A percentile compares a stretch with the other conserved stretches of the same genome.
Evolutionary conservation across 2,329 filamentous ascomycete genomes (phyloP).

Genomic region (Hymenoscyphus infarciens): DNA sequence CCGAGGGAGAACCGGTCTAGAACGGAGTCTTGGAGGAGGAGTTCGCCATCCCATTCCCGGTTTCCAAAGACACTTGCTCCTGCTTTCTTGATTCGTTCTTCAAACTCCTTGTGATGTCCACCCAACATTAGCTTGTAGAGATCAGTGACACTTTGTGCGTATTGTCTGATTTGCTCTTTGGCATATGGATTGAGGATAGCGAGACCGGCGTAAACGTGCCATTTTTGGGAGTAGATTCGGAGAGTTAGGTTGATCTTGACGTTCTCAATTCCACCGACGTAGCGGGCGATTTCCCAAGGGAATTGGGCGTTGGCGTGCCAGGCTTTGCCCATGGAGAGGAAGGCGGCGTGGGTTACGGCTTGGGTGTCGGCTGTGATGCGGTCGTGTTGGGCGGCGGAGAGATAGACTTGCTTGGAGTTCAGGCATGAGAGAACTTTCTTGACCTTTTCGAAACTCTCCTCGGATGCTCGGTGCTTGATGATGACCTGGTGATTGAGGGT

Average conservation of each 20-base stretch:
- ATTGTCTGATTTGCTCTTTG: slow-evolving; percentile 88
- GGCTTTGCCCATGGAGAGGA: slow-evolving; percentile 94
- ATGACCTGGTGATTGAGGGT: slow-evolving; percentile 51
- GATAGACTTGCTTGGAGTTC: slow-evolving; percentile 78
- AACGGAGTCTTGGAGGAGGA: slow-evolving; percentile 72
- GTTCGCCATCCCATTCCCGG: slow-evolving; percentile 55
- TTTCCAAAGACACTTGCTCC: slow-evolving; percentile 66
- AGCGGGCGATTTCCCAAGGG: slow-evolving; percentile 94
- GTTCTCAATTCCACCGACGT: slow-evolving; percentile 96
- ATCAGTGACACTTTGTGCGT: slow-evolving; percentile 86
- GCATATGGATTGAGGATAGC: slow-evolving; percentile 95
- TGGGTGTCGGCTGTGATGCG: slow-evolving; percentile 98
- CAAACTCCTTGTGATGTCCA: slow-evolving; percentile 72
- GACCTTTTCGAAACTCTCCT: slow-evolving; percentile 72
- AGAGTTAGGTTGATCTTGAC: slow-evolving; percentile 98
- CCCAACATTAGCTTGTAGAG: slow-evolving; percentile 96
- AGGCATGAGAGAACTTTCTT: slow-evolving; percentile 80
- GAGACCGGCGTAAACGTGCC: slow-evolving; percentile 97
- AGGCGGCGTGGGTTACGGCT: slow-evolving; percentile 95
- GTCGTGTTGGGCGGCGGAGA: slow-evolving; percentile 85
- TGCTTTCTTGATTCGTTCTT: slow-evolving; percentile 71
- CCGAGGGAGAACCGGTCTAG: slow-evolving; percentile 87
- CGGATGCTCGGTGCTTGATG: slow-evolving; percentile 86
- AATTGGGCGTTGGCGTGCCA: slow-evolving; percentile 96
- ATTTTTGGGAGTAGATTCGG: slow-evolving; percentile 97